Evolutionary conservation across 2,329 filamentous ascomycete genomes (phyloP), one percentile per base, ranked within the genome.

Genomic region (Diaporthe ilicicola): DNA sequence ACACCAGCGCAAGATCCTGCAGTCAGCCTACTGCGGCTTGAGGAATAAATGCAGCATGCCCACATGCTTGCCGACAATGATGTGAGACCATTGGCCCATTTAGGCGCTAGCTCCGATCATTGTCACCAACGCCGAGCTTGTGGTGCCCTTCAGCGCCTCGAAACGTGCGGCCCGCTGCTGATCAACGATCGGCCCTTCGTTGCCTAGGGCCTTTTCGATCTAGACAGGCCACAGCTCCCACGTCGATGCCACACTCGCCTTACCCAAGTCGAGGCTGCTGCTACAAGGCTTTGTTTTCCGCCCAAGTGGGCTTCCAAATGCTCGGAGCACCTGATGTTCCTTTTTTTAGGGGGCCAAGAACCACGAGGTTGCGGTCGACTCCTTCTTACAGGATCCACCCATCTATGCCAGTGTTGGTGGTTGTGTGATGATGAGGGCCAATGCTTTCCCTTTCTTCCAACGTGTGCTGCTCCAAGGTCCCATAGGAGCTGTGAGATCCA

Each of bases 31-130:
- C 42, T 48, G 53, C 53, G 22, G 34, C 32, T 56, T 56, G 54
- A 42, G 53, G 37, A 68, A 59, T 13, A 22, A 13, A 42, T 39
- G 19, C 12, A 34, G 32, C 48, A 39, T 51, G 32, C 39, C 53
- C 51, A 68, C 44, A 37, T 67, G 27, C 19, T 68, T 13, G 22
- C 29, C 27, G 29, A 6, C n/a, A 56, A 68, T 48, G 53, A 29
- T 59, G 39, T 68, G 53, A 68, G 66, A 68, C 53, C 54, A 50
- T 59, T 68, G 66, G 53, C 17, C 29, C 53, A 19, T 44, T 42
- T 51, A 50, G 66, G 53, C 66, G 42, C 65, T 68, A 68, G 37
- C 50, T 29, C 53, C 39, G 48, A 51, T 48, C 42, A 37, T 10
- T 24, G 17, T 24, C 64, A 59, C 65, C 53, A 59, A 68, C 44